Conservation (phyloP, 805 yeast genomes). For the Candida loeiensis region DNA sequence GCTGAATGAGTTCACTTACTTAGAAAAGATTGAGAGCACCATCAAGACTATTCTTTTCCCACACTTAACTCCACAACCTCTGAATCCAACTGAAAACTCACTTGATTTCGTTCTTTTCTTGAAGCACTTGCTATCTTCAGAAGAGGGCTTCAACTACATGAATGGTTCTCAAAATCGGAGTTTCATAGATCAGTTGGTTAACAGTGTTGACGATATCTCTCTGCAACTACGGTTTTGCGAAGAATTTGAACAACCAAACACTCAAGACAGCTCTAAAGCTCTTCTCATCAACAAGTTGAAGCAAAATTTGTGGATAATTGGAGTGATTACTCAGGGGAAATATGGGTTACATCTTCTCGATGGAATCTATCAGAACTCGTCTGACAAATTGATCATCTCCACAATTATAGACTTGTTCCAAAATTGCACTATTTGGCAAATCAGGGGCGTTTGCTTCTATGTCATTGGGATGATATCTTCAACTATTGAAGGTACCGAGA, state of each 20-base stretch:
- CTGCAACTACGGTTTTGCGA: slow-evolving; percentile 11
- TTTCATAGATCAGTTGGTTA: slow-evolving; percentile 37
- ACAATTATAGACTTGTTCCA: slow-evolving; percentile 42
- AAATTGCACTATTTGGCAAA: slow-evolving; percentile 44
- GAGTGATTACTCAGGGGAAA: slow-evolving; percentile 71
- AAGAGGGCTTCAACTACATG: slow-evolving; percentile 69
- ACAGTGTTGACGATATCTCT: slow-evolving; percentile 15
- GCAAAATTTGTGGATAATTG: slow-evolving; percentile 83
- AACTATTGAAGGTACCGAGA: slow-evolving; percentile 78
- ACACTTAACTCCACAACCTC: neutral
- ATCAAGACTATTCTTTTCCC: slow-evolving; percentile 2
- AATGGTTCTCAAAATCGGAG: slow-evolving; percentile 39
- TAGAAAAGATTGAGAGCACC: slow-evolving; percentile 44
- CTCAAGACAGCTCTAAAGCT: slow-evolving; percentile 23
- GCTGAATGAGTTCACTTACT: slow-evolving; percentile 28
- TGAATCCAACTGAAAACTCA: neutral
- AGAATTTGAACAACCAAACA: slow-evolving; percentile 5
- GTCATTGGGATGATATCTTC: slow-evolving; percentile 70
- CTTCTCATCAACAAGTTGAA: slow-evolving; percentile 41
- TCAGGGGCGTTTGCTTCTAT: slow-evolving; percentile 75
- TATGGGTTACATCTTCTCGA: slow-evolving; percentile 55
- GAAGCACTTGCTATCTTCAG: slow-evolving; percentile 74
- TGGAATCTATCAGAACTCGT: slow-evolving; percentile 23
- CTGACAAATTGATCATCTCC: slow-evolving; percentile 33
- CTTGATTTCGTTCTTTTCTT: slow-evolving; percentile 54